Conservation (phyloP, 164 flowering plant species). For the Hamamelis virginiana region DNA sequence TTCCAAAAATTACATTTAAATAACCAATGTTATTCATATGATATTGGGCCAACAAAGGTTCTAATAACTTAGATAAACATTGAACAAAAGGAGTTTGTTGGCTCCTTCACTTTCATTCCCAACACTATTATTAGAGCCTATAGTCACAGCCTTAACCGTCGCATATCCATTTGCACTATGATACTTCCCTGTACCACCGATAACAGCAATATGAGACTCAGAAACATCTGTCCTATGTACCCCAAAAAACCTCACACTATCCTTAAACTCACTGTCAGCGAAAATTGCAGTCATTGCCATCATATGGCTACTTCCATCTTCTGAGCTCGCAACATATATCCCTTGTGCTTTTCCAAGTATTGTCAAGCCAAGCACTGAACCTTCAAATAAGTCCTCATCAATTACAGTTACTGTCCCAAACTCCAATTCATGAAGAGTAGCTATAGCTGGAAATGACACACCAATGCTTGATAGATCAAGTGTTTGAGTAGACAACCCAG, state of each 20-base stretch:
- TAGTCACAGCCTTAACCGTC: conserved; percentile 17
- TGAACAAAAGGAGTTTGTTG: conserved; percentile 27
- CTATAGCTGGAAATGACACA: conserved; percentile 27
- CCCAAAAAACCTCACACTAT: conserved; percentile 55
- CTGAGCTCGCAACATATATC: conserved; percentile 41
- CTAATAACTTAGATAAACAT: conserved; percentile 34
- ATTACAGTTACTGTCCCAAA: conserved; percentile 29
- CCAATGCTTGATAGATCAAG: conserved; percentile 21
- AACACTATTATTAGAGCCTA: not conserved
- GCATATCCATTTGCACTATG: conserved; percentile 48
- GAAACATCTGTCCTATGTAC: conserved; percentile 31
- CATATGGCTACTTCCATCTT: conserved; percentile 48
- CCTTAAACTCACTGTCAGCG: conserved; percentile 21
- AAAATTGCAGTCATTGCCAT: conserved; percentile 47
- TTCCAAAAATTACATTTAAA: no score
- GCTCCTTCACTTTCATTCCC: not conserved
- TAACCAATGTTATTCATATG: not conserved
- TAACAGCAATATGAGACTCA: conserved; percentile 55
- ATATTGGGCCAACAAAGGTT: not conserved
- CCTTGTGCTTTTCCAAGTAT: conserved; percentile 54
- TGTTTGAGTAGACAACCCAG: conserved; percentile 24
- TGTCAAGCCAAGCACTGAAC: conserved; percentile 13
- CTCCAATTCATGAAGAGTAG: conserved; percentile 37
- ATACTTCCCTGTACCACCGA: conserved; percentile 62
- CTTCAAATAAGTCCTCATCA: conserved; percentile 25